phyloP scores from a whole-genome alignment of 2,329 filamentous ascomycete genomes.

The Pseudonectria buxi region DNA sequence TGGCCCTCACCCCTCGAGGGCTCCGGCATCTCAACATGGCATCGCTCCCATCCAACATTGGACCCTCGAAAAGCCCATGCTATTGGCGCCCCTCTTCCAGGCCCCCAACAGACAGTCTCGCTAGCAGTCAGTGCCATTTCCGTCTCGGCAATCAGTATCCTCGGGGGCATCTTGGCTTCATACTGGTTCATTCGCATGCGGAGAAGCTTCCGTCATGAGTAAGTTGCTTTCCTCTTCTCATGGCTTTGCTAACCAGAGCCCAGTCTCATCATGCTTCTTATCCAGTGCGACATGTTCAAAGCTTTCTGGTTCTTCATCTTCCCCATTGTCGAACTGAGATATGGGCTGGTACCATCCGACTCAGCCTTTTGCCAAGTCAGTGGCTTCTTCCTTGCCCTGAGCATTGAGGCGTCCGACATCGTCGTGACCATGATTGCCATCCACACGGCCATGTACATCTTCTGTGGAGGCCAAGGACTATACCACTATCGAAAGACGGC shows the following conservation, averaged over 20 bases:
- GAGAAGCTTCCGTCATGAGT: constrained; percentile 60
- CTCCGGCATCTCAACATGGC: constrained; percentile 8
- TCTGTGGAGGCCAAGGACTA: constrained; percentile 56
- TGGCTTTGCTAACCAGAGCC: constrained; percentile 5
- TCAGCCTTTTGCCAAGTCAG: constrained; percentile 59
- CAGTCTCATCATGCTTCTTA: constrained; percentile 67
- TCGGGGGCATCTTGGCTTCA: constrained; percentile 48
- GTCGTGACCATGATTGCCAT: constrained; percentile 66
- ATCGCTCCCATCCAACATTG: constrained; percentile 1
- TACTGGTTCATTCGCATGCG: constrained; percentile 72
- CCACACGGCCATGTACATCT: constrained; percentile 67
- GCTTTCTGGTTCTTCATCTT: constrained; percentile 62
- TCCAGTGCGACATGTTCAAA: constrained; percentile 66
- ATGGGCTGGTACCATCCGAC: constrained; percentile 41
- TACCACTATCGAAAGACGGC: constrained; percentile 59
- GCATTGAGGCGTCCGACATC: constrained; percentile 65
- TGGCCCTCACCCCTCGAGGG: constrained; percentile 5
- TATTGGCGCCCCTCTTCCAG: constrained; percentile 6
- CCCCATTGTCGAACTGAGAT: constrained; percentile 50
- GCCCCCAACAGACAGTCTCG: constrained; percentile 11
- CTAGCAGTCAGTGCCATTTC: constrained; percentile 30
- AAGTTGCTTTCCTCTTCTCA: constrained; percentile 20
- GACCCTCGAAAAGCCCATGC: constrained; percentile 3
- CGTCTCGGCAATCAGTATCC: constrained; percentile 46
- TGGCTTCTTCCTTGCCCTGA: constrained; percentile 60